Evolutionary conservation across 2,329 filamentous ascomycete species (phyloP).

Genomic region (Xylariomycetidae sp.): DNA sequence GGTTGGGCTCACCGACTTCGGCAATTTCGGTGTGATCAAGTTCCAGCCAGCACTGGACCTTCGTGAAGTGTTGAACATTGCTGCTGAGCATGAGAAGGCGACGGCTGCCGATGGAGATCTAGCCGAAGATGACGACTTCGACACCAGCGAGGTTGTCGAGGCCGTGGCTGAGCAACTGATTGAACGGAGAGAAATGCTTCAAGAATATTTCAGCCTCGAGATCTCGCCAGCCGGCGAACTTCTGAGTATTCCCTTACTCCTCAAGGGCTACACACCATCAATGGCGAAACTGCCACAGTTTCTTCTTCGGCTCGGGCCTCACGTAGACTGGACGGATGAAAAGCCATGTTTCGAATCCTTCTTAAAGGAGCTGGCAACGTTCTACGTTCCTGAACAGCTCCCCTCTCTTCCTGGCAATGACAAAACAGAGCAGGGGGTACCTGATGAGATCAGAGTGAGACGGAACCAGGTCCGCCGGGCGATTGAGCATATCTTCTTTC

Average conservation of each 20-base stretch:
- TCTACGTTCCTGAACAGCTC: constrained; percentile 84
- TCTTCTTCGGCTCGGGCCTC: constrained; percentile 78
- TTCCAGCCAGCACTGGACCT: constrained; percentile 73
- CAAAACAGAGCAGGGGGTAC: constrained; percentile 33
- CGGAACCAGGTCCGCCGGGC: constrained; percentile 65
- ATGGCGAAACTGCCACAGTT: constrained; percentile 85
- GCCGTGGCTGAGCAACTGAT: constrained; percentile 64
- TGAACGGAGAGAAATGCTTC: constrained; percentile 74
- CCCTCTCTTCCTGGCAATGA: constrained; percentile 39
- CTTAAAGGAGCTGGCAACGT: constrained; percentile 77
- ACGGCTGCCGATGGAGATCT: constrained; percentile 23
- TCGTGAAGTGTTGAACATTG: constrained; percentile 64
- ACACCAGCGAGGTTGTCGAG: constrained; percentile 60
- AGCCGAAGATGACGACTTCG: constrained; percentile 48
- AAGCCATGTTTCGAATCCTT: constrained; percentile 81
- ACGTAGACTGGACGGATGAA: constrained; percentile 81
- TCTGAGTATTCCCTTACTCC: constrained; percentile 70
- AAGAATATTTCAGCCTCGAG: constrained; percentile 86
- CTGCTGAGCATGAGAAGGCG: constrained; percentile 63
- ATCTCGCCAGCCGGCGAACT: constrained; percentile 74
- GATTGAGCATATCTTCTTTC: constrained; percentile 83
- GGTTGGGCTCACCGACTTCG: constrained; percentile 88
- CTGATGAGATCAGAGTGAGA: constrained; percentile 49
- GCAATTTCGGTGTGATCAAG: constrained; percentile 81
- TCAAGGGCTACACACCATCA: constrained; percentile 83